Evolutionary conservation across 2,329 filamentous ascomycete genomes (phyloP).

Genomic region (Hypoxylon sp.): DNA sequence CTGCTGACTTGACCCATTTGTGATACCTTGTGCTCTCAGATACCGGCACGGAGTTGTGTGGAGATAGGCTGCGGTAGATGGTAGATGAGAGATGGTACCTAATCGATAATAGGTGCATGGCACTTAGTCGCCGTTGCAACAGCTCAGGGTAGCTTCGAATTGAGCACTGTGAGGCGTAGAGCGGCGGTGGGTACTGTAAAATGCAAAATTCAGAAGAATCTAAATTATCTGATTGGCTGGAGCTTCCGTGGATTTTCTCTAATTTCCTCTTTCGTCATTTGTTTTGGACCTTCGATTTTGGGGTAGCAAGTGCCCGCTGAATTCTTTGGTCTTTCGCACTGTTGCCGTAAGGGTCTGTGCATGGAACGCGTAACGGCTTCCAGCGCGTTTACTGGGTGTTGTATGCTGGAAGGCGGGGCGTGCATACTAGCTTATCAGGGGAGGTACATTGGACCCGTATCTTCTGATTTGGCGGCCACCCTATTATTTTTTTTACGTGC

Average conservation of each 20-base stretch:
- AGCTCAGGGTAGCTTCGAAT: background rate
- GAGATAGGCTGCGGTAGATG: conserved; percentile 7
- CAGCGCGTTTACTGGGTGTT: conserved; percentile 35
- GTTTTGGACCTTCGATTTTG: conserved; percentile 29
- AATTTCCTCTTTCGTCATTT: conserved; percentile 39
- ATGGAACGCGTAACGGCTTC: conserved; percentile 38
- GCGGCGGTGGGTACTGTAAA: conserved; percentile 11
- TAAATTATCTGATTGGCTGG: conserved; percentile 43
- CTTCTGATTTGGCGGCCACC: conserved; percentile 28
- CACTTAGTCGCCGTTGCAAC: background rate
- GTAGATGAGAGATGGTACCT: background rate
- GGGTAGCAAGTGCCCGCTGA: conserved; percentile 1
- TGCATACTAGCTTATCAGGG: conserved; percentile 24
- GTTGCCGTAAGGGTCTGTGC: conserved; percentile 21
- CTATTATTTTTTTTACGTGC: conserved; percentile 28
- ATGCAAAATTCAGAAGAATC: conserved; percentile 12
- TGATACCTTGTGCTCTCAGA: conserved; percentile 1
- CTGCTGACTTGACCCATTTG: conserved; percentile 14
- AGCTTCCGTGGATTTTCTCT: conserved; percentile 8
- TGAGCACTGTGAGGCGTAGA: background rate
- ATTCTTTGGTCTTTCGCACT: conserved; percentile 16
- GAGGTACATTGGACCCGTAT: conserved; percentile 25
- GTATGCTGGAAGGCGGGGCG: conserved; percentile 28
- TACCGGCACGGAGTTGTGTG: conserved; percentile 17
- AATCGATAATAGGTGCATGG: conserved; percentile 22